Evolutionary conservation across 352 stramenopile genomes (phyloP).

Genomic region (Globisporangium parvum): DNA sequence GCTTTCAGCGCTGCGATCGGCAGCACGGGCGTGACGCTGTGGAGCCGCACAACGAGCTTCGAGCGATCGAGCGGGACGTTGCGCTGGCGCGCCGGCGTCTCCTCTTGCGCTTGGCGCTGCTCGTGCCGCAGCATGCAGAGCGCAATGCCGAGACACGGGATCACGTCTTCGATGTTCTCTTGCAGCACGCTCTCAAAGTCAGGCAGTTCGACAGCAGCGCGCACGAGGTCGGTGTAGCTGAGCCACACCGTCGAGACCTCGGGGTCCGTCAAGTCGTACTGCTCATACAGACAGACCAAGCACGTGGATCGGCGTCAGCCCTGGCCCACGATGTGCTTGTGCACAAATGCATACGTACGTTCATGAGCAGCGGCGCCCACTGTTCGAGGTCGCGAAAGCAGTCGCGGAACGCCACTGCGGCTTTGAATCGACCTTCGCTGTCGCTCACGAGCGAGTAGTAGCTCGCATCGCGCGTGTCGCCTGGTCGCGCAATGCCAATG

Average conservation of each 20-base stretch:
- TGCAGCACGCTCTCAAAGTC: conserved; percentile 52
- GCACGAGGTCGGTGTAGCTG: conserved; percentile 45
- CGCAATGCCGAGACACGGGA: conserved; percentile 58
- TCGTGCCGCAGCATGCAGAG: conserved; percentile 61
- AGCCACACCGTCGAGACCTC: conserved; percentile 49
- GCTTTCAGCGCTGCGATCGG: conserved; percentile 69
- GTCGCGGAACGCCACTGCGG: conserved; percentile 46
- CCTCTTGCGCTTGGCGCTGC: conserved; percentile 45
- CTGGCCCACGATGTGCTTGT: neutral
- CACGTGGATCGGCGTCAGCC: neutral
- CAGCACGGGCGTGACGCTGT: conserved; percentile 59
- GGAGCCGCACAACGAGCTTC: conserved; percentile 56
- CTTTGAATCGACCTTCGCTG: conserved; percentile 47
- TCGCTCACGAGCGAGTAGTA: conserved; percentile 50
- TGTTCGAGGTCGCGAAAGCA: conserved; percentile 44
- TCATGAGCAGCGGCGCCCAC: conserved; percentile 39
- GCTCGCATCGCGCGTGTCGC: conserved; percentile 31
- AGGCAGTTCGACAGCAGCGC: conserved; percentile 24
- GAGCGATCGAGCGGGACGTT: conserved; percentile 36
- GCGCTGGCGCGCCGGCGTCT: conserved; percentile 30
- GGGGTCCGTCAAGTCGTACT: conserved; percentile 46
- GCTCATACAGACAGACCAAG: neutral
- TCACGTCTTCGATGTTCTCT: conserved; percentile 51
- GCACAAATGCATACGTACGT: conserved; percentile 1
- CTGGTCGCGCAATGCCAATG: conserved; percentile 30